Evolutionary conservation across 345 rosid species (phyloP), one percentile per base, ranked within the genome.

Genomic region (Salix caprea): DNA sequence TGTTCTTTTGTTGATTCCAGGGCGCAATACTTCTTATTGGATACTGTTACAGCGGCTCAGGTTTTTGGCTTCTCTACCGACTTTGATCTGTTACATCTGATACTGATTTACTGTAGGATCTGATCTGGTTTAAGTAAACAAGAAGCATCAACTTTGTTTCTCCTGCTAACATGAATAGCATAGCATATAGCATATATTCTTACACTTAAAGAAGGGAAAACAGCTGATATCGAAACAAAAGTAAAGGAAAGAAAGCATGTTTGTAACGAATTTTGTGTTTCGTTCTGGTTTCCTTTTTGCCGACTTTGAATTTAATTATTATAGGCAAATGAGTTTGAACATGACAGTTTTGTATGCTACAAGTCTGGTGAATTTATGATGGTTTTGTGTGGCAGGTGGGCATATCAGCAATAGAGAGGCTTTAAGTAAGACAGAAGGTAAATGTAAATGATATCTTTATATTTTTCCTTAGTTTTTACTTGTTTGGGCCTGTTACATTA

Each of bases 11-110:
- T 66, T 44, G 64, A 23, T 87, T 84, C 72, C 92, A 91, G 95
- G 92, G 95, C 71, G 89, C 92, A 69, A 71, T 91, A 65, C 87
- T 91, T 76, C 81, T 89, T 37, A 71, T 88, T 19, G 76, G 85
- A 69, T 91, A 91, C 81, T 76, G 86, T 44, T 84, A 79, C 71
- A 84, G 82, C 64, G 87, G 87, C 32, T 83, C 95, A 88, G 95
- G 92, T 91, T 69, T 76, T 88, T 79, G 68, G 58, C 73, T 56
- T 56, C 10, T 36, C 56, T 30, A 26, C 42, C 11, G 32, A 62
- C 37, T 32, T 42, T 46, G 21, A 10, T 52, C 48, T 50, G 26
- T 56, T 56, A 2, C 26, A n/a, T 56, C 61, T n/a, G 26, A 58
- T n/a, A 24, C 14, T 58, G 4, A 58, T 39, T 74, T 8, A 13